Conservation (phyloP, 176 grass and related monocot species). For the Lolium rigidum region DNA sequence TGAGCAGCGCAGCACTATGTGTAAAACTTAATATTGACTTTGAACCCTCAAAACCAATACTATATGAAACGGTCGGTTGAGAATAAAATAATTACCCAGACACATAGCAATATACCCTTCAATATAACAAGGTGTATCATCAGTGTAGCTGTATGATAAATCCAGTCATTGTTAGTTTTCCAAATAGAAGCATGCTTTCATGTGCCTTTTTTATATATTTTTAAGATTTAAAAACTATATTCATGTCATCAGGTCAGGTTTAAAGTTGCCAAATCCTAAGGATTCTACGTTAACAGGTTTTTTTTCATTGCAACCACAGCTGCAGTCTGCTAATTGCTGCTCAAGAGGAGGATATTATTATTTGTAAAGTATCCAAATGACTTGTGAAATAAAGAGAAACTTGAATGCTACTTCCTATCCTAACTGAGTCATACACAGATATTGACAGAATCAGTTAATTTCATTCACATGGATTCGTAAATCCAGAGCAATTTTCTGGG, state of each 20-base stretch:
- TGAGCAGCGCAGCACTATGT: background rate
- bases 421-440: background rate
- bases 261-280: background rate
- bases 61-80: background rate
- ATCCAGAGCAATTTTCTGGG: background rate
- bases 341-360: background rate
- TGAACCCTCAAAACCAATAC: slow-evolving; percentile 2
- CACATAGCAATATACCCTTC: background rate
- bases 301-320: background rate
- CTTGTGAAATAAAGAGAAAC: background rate
- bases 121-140: background rate
- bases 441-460: background rate
- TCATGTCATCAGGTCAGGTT: background rate
- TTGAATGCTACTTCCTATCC: background rate
- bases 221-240: background rate
- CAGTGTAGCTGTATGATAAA: background rate
- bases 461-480: background rate
- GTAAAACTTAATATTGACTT: background rate
- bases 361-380: background rate
- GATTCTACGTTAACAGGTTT: background rate
- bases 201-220: background rate
- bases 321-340: background rate
- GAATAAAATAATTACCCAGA: background rate
- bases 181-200: background rate
- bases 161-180: background rate